Conservation (phyloP, 768 basidiomycete genomes). For the Dacryopinax primogenitus region DNA sequence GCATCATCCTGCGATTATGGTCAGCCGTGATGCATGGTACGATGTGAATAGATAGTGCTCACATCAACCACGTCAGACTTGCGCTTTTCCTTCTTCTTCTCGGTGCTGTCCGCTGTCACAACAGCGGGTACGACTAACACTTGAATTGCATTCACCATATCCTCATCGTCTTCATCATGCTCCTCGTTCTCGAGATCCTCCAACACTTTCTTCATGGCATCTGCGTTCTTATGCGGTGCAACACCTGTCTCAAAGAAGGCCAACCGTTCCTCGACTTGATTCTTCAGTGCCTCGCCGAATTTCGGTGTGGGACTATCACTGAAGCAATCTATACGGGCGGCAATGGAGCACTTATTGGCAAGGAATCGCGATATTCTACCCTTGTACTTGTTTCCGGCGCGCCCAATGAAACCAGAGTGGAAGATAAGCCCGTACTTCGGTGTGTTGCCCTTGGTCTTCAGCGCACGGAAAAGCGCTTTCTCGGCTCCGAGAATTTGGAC, state of each 20-base stretch:
- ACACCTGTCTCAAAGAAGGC: conserved; percentile 86
- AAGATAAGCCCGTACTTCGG: conserved; percentile 99
- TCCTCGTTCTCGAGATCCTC: conserved; percentile 61
- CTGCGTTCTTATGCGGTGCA: conserved; percentile 74
- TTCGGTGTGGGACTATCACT: conserved; percentile 75
- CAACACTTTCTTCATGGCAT: conserved; percentile 81
- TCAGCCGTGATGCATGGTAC: conserved; percentile 38
- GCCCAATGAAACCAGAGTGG: conserved; percentile 92
- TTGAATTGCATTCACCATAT: conserved; percentile 18
- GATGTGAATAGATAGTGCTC: no score
- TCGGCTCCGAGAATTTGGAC: conserved; percentile 97
- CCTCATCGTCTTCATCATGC: conserved; percentile 46
- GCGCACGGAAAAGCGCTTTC: conserved; percentile 90
- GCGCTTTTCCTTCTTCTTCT: conserved; percentile 26
- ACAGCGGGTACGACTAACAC: not conserved
- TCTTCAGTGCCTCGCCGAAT: conserved; percentile 85
- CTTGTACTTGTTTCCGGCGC: conserved; percentile 87
- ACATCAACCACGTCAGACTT: conserved; percentile 20
- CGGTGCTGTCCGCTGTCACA: conserved; percentile 18
- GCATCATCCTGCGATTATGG: conserved; percentile 43
- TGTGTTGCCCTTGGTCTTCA: conserved; percentile 98
- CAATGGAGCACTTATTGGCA: conserved; percentile 97
- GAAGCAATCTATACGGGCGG: conserved; percentile 92
- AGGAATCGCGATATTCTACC: conserved; percentile 97
- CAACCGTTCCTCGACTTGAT: conserved; percentile 91